phyloP scores from a whole-genome alignment of 768 basidiomycete species.

The Hypholoma fasciculare region DNA sequence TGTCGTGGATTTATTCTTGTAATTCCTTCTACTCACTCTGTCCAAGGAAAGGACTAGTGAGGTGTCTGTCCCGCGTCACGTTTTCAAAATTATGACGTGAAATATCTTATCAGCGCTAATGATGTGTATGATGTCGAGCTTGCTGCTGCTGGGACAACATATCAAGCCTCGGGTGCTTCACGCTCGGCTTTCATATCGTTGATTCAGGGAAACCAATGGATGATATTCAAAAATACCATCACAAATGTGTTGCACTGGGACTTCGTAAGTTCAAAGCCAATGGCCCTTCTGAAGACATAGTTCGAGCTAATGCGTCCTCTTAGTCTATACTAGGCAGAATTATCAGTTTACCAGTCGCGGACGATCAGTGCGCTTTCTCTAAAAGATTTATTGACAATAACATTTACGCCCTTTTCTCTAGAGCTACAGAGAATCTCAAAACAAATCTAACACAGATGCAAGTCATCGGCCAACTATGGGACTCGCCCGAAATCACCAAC shows the following conservation, averaged over 20 bases:
- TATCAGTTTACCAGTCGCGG: conserved; percentile 59
- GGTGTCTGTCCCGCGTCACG: neutral
- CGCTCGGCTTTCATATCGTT: conserved; percentile 51
- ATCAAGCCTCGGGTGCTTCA: conserved; percentile 39
- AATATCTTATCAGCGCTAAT: conserved; percentile 40
- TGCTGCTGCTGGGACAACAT: conserved; percentile 58
- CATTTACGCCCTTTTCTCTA: conserved; percentile 14
- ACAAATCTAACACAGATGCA: conserved; percentile 52
- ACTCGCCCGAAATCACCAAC: conserved; percentile 34
- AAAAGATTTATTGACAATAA: neutral
- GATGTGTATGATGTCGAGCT: conserved; percentile 61
- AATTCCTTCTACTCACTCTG: neutral
- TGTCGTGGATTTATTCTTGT: neutral
- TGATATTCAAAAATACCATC: conserved; percentile 60
- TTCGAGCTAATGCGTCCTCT: neutral
- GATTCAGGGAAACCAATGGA: conserved; percentile 62
- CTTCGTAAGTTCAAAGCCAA: conserved; percentile 43
- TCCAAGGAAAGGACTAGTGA: conserved; percentile 42
- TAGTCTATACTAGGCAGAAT: conserved; percentile 64
- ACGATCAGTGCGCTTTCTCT: conserved; percentile 33
- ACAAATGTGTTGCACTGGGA: conserved; percentile 68
- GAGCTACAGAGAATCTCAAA: conserved; percentile 53
- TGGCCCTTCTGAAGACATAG: neutral
- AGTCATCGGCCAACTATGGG: conserved; percentile 50
- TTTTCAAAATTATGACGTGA: neutral